Base-by-base conservation (phyloP, 2,329 filamentous ascomycete species). In the Neonectria sp. region DNA sequence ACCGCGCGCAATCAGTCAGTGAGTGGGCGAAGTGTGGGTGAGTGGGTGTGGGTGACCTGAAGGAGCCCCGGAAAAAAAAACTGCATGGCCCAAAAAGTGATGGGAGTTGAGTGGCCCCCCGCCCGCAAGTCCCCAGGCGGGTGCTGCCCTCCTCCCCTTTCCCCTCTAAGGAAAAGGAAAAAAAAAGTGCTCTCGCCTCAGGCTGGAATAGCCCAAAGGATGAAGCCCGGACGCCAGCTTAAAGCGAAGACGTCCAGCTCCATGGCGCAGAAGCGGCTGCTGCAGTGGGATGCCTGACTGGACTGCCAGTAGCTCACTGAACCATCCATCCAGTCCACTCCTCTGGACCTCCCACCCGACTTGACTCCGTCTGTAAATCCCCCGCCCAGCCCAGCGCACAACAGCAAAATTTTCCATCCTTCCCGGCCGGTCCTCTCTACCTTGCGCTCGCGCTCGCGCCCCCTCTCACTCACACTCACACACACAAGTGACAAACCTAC, bases 1-100 rank as follows among this genome's bases (percentile, higher is more conserved):
- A 68, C 53, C 60, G 72, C 53, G 76, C 76, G 71, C 78, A 80
- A 80, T 80, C 79, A 80, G 75, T 74, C 58, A 63, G 45, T 56
- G 55, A 60, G 55, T 64, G 61, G 55, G 35, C 13, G 35, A 37
- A 17, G 35, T 37, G 35, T 37, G 35, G 35, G 35, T 37, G 35
- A 37, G 61, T 59, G 55, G 40, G 61, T 57, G 62, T 67, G 60
- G 62, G 55, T 65, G 66, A 56, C 69, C 59, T 73, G 53, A 45
- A 52, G 71, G 65, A 63, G 48, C 71, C 51, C 60, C 37, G 35
- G 60, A 71, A 65, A 71, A 75, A 67, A 62, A 53, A 63, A 55
- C 15, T 37, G 49, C 52, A 51, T 40, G 31, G 49, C 62, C 62
- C 37, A 63, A 55, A 63, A 63, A 58, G 61, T 63, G 55, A 48